These are phyloP conservation scores for Lasiosphaeriaceae sp. DNA, from an alignment of 495 filamentous ascomycete genomes.

Conservation along the genomic window DNA sequence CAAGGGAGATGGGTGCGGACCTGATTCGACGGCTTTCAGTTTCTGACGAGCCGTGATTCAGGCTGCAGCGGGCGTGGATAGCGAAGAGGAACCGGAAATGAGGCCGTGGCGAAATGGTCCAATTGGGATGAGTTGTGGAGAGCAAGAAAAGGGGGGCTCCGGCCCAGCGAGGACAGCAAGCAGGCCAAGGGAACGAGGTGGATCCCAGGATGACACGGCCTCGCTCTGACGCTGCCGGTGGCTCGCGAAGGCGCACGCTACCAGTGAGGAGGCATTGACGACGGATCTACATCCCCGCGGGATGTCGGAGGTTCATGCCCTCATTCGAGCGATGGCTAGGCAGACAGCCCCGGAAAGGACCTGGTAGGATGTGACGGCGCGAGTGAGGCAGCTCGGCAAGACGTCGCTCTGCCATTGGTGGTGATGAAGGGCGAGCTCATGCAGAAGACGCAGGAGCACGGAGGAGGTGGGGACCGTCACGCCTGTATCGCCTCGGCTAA, in stretches of 20 bases:
- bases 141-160: conserved; percentile 1
- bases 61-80: not conserved
- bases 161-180: not conserved
- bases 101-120: not conserved
- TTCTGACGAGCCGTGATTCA: not conserved
- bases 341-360: not conserved
- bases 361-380: not conserved
- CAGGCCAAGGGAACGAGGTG: not conserved
- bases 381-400: not conserved
- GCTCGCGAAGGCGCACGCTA: not conserved
- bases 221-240: conserved; percentile 2
- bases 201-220: not conserved
- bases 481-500: not conserved
- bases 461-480: not conserved
- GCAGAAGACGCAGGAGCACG: not conserved
- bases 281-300: not conserved
- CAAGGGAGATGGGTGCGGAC: not conserved
- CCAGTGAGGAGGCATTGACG: not conserved
- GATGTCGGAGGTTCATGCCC: not conserved
- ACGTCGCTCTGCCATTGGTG: not conserved
- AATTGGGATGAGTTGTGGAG: not conserved
- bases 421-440: not conserved
- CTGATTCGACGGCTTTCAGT: conserved; percentile 1
- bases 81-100: not conserved
- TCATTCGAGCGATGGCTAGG: not conserved